A percentile compares a stretch with the other conserved stretches of the same genome.
Evolutionary conservation across 352 stramenopile genomes (phyloP).

Genomic region (Pythium aquatile): DNA sequence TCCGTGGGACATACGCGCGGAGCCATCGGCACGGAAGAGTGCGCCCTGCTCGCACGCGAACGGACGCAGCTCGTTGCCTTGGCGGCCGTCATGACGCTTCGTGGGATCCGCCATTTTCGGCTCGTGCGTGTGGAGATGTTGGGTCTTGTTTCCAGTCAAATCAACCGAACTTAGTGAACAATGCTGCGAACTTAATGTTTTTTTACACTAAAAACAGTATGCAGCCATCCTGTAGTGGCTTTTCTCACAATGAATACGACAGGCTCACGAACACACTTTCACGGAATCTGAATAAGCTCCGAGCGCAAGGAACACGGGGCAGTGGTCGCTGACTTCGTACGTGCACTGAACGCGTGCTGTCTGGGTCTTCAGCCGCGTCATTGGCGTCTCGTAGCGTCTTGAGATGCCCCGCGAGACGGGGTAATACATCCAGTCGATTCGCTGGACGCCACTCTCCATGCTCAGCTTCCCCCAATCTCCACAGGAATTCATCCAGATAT

Average conservation of each 20-base stretch:
- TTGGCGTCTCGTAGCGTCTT: constrained; percentile 17
- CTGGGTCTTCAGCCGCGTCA: constrained; percentile 15
- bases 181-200: constrained; percentile 13
- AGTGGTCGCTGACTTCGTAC: constrained; percentile 63
- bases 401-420: constrained; percentile 30
- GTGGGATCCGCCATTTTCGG: constrained; percentile 23
- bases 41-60: constrained; percentile 75
- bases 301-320: constrained; percentile 57
- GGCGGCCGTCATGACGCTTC: constrained; percentile 55
- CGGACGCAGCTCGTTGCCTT: constrained; percentile 71
- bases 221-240: background rate
- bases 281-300: background rate
- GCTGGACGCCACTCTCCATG: constrained; percentile 46
- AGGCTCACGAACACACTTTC: background rate
- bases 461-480: constrained; percentile 12
- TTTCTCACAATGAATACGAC: constrained; percentile 5
- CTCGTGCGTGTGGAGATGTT: background rate
- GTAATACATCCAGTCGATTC: constrained; percentile 64
- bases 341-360: constrained; percentile 43
- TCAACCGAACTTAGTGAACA: constrained; percentile 12
- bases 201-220: background rate
- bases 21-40: constrained; percentile 78
- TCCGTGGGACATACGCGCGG: constrained; percentile 73
- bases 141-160: constrained; percentile 24
- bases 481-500: constrained; percentile 49